A percentile compares a stretch with the other conserved stretches of the same genome.
Conservation (phyloP, 2,329 filamentous ascomycete species). For the Colletotrichum godetiae region DNA sequence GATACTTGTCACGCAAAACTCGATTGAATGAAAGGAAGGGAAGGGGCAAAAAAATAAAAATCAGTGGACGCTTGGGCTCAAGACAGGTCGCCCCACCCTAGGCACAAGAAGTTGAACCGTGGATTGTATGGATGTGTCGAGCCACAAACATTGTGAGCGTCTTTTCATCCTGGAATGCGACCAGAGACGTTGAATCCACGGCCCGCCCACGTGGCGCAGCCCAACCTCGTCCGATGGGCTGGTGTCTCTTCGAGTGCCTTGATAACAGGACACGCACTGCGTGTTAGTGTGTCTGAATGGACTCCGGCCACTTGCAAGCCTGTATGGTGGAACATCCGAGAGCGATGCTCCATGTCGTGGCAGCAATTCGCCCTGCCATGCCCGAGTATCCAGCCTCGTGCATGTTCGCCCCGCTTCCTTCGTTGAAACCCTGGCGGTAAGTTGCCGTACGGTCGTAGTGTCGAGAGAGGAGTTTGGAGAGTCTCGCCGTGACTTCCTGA, state of each 20-base stretch:
- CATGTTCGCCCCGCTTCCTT: slow-evolving; percentile 22
- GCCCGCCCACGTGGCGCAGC: slow-evolving; percentile 28
- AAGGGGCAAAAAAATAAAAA: too few relatives aligned
- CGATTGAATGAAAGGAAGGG: too few relatives aligned
- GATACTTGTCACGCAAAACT: background rate
- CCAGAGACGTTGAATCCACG: background rate
- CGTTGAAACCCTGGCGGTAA: background rate
- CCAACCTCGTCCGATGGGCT: slow-evolving; percentile 15
- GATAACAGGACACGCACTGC: background rate
- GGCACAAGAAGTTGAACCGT: background rate
- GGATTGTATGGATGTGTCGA: background rate
- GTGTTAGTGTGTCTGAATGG: background rate
- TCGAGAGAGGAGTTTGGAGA: too few relatives aligned
- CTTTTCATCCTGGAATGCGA: background rate
- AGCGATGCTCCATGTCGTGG: slow-evolving; percentile 17
- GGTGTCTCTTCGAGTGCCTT: background rate
- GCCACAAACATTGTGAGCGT: background rate
- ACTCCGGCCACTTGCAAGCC: slow-evolving; percentile 14
- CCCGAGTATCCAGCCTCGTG: slow-evolving; percentile 17
- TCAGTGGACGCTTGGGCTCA: too few relatives aligned
- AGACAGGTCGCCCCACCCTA: too few relatives aligned
- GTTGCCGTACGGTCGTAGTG: background rate
- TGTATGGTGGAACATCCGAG: slow-evolving; percentile 17
- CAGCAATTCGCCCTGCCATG: slow-evolving; percentile 8
- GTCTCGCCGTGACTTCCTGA: background rate